Evolutionary conservation across 208 protist species (phyloP), one percentile per base, ranked within the genome.

Genomic region (Acanthamoeba healyi): DNA sequence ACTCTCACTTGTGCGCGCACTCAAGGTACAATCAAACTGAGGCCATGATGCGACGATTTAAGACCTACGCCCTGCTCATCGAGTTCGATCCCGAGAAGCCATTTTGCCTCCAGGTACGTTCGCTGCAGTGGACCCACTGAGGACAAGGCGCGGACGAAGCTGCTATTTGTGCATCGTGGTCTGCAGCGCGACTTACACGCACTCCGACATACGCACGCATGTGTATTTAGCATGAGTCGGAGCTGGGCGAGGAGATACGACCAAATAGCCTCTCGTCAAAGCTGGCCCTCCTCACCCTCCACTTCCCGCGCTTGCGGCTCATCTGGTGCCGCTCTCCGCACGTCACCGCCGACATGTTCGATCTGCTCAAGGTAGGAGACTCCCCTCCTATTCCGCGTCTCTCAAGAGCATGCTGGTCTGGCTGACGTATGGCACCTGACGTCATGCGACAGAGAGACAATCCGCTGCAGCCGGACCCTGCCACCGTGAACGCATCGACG

Each of bases 271-370:
- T 97, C 29, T 86, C 46, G 5, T 97, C 94, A 15, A 97, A 98
- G 88, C 84, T 98, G 0, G 92, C 88, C 4, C 32, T 98, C 2
- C 86, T 98, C 0, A 93, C 95, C 0, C 42, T 97, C 12, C 63
- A 96, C 56, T 98, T 98, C 90, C 97, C 98, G n/a, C 88, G 40
- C 26, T 92, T 98, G 17, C 95, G 98, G 40, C 58, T 98, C 10
- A n/a, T 98, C 17, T 98, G 98, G 98, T 96, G 94, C n/a, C 44
- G 95, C 70, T 94, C 44, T 1, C 95, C 97, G 15, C 74, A 95
- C 46, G 72, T 61, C 4, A 98, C 97, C 6, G 96, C 95, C 12
- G 93, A 95, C 15, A 81, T 98, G 26, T 98, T 98, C 89, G 42
- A 94, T 5, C 51, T 67, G 40, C 70, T 98, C 32, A 98, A 98